Evolutionary conservation across 768 basidiomycete species (phyloP).

Genomic region (Atractiella rhizophila): DNA sequence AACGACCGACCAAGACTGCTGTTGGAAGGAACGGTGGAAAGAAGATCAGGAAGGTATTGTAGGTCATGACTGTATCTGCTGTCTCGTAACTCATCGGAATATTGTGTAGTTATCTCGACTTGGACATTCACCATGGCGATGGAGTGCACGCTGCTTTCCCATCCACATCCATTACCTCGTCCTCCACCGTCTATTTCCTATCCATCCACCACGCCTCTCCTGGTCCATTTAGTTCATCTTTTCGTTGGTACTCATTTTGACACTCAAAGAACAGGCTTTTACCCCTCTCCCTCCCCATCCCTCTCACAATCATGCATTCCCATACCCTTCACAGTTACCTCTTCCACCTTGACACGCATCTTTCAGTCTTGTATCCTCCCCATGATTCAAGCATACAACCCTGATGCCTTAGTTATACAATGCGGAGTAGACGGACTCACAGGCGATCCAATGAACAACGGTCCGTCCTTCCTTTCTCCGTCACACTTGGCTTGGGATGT

Average conservation of each 20-base stretch:
- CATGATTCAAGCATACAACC: constrained; percentile 36
- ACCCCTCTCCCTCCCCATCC: constrained; percentile 25
- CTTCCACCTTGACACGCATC: constrained; percentile 34
- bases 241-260: too few species aligned
- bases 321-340: constrained; percentile 38
- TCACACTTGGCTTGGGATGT: constrained; percentile 20
- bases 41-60: neutral
- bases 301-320: constrained; percentile 56
- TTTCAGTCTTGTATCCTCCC: constrained; percentile 37
- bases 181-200: constrained; percentile 73
- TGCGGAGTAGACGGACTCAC: constrained; percentile 70
- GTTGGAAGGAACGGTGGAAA: neutral
- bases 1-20: constrained; percentile 19
- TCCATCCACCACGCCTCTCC: constrained; percentile 34
- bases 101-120: constrained; percentile 77
- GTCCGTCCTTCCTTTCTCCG: constrained; percentile 39
- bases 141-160: constrained; percentile 23
- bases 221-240: constrained; percentile 8
- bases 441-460: constrained; percentile 51
- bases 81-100: constrained; percentile 21
- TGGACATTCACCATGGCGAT: constrained; percentile 79
- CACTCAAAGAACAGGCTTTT: too few species aligned
- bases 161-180: constrained; percentile 25
- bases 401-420: constrained; percentile 58
- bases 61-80: constrained; percentile 22